These are phyloP conservation scores for Mortierella sp. DNA, from an alignment of 371 early-diverging fungal genomes.

Conservation along the genomic window DNA sequence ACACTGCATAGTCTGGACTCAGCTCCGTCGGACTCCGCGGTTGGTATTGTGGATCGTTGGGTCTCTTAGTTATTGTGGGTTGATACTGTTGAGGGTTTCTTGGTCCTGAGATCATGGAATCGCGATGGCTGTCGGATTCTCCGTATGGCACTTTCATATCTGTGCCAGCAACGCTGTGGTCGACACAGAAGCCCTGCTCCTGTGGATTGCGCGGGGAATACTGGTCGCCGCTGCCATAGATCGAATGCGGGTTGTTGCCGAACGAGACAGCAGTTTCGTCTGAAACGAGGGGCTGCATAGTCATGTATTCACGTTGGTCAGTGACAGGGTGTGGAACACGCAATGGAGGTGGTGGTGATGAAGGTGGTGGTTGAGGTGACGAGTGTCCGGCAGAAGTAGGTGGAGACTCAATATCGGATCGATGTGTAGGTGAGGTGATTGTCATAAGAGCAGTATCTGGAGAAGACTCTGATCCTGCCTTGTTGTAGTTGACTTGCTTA, in stretches of 20 bases:
- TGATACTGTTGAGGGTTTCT: neutral
- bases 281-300: neutral
- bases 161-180: neutral
- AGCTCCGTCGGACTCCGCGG: neutral
- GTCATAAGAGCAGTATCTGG: neutral
- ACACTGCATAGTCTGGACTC: neutral
- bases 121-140: neutral
- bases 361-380: neutral
- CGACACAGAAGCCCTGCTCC: too few relatives aligned
- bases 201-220: neutral
- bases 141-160: neutral
- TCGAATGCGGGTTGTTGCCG: neutral
- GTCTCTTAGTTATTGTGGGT: neutral
- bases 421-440: neutral
- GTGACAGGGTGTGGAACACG: neutral
- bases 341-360: neutral
- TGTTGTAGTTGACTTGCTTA: neutral
- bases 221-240: neutral
- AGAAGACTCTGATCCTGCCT: too few relatives aligned
- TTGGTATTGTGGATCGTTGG: neutral
- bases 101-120: neutral
- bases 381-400: neutral
- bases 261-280: neutral
- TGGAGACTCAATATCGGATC: neutral
- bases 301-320: neutral